Conservation (phyloP, 2,329 filamentous ascomycete species). For the Nigrospora sphaerica region DNA sequence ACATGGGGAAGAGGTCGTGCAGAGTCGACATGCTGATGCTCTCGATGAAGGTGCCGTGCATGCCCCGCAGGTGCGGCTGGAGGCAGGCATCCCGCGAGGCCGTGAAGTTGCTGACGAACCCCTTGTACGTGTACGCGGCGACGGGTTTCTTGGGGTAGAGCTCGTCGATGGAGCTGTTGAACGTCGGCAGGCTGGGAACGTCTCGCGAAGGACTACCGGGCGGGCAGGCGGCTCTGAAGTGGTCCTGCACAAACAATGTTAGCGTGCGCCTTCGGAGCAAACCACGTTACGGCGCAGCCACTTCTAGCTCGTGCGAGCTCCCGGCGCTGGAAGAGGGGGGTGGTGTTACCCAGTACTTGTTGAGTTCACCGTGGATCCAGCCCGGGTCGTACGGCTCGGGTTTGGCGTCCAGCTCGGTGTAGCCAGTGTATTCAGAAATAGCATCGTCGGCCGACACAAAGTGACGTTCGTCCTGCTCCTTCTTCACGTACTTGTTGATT, state of each 20-base stretch:
- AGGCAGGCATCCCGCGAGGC: slow-evolving; percentile 51
- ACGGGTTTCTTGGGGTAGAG: slow-evolving; percentile 16
- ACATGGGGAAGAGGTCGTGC: slow-evolving; percentile 50
- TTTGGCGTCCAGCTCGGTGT: slow-evolving; percentile 27
- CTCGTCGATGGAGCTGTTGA: slow-evolving; percentile 17
- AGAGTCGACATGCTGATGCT: slow-evolving; percentile 44
- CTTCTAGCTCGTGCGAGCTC: too few species aligned
- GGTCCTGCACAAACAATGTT: slow-evolving; percentile 24
- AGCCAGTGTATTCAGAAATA: slow-evolving; percentile 34
- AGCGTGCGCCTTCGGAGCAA: too few species aligned
- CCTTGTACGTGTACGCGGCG: slow-evolving; percentile 32
- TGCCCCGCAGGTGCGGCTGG: slow-evolving; percentile 41
- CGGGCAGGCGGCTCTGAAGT: slow-evolving; percentile 49
- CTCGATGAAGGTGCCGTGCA: slow-evolving; percentile 52
- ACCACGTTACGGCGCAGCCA: too few species aligned
- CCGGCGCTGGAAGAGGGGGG: too few species aligned
- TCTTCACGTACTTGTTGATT: slow-evolving; percentile 42
- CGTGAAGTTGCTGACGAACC: slow-evolving; percentile 52
- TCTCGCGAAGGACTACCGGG: slow-evolving; percentile 42
- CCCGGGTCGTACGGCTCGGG: slow-evolving; percentile 33
- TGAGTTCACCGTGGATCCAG: slow-evolving; percentile 36
- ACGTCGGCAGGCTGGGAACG: slow-evolving; percentile 13
- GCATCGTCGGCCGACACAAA: slow-evolving; percentile 35
- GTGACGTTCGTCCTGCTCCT: slow-evolving; percentile 35
- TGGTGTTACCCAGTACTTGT: slow-evolving; percentile 37